Evolutionary conservation across 495 filamentous ascomycete genomes (phyloP).

Genomic region (Penicillium atrosanguineum): DNA sequence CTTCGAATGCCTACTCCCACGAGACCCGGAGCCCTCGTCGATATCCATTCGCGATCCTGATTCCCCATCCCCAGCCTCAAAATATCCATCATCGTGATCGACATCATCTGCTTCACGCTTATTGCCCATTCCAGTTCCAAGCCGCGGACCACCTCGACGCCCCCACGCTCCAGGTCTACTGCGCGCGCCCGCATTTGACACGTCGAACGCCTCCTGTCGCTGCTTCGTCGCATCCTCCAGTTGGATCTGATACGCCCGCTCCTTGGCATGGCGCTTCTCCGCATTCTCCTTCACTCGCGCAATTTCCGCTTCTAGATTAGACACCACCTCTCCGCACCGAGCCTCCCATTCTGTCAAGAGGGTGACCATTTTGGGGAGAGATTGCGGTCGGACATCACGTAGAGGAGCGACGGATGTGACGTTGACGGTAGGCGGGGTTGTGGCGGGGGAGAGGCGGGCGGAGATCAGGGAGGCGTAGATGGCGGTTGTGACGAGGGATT

Average conservation of each 20-base stretch:
- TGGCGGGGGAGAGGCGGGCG: slow-evolving; percentile 75
- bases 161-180: slow-evolving; percentile 32
- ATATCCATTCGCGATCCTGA: slow-evolving; percentile 48
- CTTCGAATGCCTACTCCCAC: slow-evolving; percentile 35
- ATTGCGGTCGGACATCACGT: slow-evolving; percentile 74
- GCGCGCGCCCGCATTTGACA: neutral
- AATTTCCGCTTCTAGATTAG: slow-evolving; percentile 72
- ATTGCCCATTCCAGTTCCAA: slow-evolving; percentile 25
- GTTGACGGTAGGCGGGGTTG: slow-evolving; percentile 61
- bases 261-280: slow-evolving; percentile 47
- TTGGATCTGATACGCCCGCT: slow-evolving; percentile 43
- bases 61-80: slow-evolving; percentile 46
- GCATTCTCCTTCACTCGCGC: slow-evolving; percentile 53
- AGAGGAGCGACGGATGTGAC: slow-evolving; percentile 79
- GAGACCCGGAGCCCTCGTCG: slow-evolving; percentile 36
- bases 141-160: slow-evolving; percentile 24
- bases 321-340: slow-evolving; percentile 72
- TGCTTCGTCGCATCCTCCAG: slow-evolving; percentile 45
- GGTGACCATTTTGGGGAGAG: slow-evolving; percentile 62
- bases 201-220: slow-evolving; percentile 8
- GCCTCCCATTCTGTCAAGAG: slow-evolving; percentile 70
- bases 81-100: slow-evolving; percentile 47
- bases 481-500: slow-evolving; percentile 84
- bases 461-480: slow-evolving; percentile 82
- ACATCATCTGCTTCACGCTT: slow-evolving; percentile 45